These are phyloP conservation scores for Picea glauca DNA, from an alignment of 75 land plant genomes.

Conservation along the genomic window DNA sequence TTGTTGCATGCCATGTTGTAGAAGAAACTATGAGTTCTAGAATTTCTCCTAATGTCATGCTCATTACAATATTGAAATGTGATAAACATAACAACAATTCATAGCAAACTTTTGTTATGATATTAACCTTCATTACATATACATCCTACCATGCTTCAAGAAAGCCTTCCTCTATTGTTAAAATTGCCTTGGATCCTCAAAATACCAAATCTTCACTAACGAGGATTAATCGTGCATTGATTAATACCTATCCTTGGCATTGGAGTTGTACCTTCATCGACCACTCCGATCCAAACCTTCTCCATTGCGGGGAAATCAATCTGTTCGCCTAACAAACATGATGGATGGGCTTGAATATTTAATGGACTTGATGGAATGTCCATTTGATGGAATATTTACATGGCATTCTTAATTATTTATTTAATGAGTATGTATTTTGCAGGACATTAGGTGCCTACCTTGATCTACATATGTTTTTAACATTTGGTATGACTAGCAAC, in stretches of 20 bases:
- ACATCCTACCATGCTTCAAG: conserved; percentile 68
- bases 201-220: too few species aligned
- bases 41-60: too few species aligned
- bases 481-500: too few species aligned
- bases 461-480: too few species aligned
- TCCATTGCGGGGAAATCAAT: too few species aligned
- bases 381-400: conserved; percentile 63
- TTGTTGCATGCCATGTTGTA: too few species aligned
- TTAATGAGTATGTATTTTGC: conserved; percentile 69
- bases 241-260: too few species aligned
- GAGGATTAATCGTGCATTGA: too few species aligned
- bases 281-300: too few species aligned
- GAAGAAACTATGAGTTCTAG: too few species aligned
- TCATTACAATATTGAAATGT: too few species aligned
- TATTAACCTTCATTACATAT: conserved; percentile 73
- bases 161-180: conserved; percentile 71
- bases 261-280: too few species aligned
- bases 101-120: conserved; percentile 52
- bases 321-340: background rate
- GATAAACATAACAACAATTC: background rate
- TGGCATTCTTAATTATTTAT: conserved; percentile 63
- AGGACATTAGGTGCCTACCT: conserved; percentile 26
- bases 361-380: conserved; percentile 47
- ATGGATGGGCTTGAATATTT: conserved; percentile 70
- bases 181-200: conserved; percentile 31